Evolutionary conservation across 768 basidiomycete genomes (phyloP), one percentile per base, ranked within the genome.

Genomic region (Crepidotus variabilis): DNA sequence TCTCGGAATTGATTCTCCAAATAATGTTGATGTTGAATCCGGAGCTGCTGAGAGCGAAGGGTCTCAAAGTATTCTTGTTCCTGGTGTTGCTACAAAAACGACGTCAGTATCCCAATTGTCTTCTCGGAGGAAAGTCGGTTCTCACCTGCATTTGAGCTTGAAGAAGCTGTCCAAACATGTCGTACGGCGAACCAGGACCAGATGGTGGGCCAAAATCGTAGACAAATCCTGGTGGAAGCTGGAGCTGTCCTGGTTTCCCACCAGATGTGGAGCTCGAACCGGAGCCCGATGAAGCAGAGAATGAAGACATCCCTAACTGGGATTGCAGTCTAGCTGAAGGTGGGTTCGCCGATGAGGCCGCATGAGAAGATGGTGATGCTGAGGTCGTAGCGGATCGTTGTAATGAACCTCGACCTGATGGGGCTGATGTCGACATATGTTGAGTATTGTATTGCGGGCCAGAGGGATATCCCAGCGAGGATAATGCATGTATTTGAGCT

Each of bases 121-220:
- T 28, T 28, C 28, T 28, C 28, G 28, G 28, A 28, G 28, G 8
- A 28, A 43, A 20, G 39, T 16, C 18, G 14, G 18, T 3, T 43
- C 39, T 43, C 18, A 43, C 39, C 39, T 43, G 39, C 18, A 20
- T 14, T 33, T 51, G 47, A n/a, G 48, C 47, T 23, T 50, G 55
- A 18, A 39, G 36, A 24, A 49, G 49, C 20, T 50, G 39, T 3
- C 46, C 49, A 43, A 50, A 51, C 52, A 67, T 59, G 50, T 70
- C 67, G 60, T 63, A 65, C 18, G 66, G 65, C 21, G 68, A 60
- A 16, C 64, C 68, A 3, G 76, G 72, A 2, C 69, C 72, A n/a
- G 76, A 74, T 18, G 71, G 55, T 39, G 72, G 71, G 21, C 71
- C 73, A 61, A 70, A 77, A 55, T 73, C 71, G 50, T 72, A 68